Base-by-base conservation (phyloP, 176 grass and related monocot genomes). In the Chrysopogon serrulatus region DNA sequence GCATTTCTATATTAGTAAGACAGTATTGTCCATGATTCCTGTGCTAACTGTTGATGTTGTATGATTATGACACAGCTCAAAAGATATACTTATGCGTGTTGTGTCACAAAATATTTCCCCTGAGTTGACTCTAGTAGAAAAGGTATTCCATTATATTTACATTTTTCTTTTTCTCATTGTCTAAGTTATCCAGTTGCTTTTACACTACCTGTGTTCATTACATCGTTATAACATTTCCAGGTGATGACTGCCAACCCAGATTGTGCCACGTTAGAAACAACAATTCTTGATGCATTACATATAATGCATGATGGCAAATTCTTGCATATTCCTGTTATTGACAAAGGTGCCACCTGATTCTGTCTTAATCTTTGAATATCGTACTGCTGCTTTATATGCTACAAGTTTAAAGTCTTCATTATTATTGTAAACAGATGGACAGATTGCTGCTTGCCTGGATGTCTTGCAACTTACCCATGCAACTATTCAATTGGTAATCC, bases 261-360 rank as follows among this genome's bases (percentile, higher is more conserved):
- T 80, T 94, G 73, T 92, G 96, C 87, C 35, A 92, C 93, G 1
- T 79, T 94, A 45, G 93, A 96, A 27, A 96, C 91, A 26, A 90
- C 96, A 89, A 96, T 99, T 94, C 96, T 99, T 44, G 93, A 96
- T 68, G 93, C 93, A n/a, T 84, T 99, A 67, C 96, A 99, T 79
- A 92, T 94, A 80, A 90, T 99, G 96, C 96, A 96, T 36, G 91
- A 99, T 84, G 91, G 96, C 23, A 99, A 99, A 81, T 96, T 94
- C 88, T 92, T 99, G 85, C 96, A 99, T 87, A 85, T 99, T 89
- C 96, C 96, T 28, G 96, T 99, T 71, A 61, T 94, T 32, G 91
- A 89, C 75, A 82, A 81, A 96, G 96, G 96, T 99, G 86, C 30
- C 30, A 61, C 5, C 47, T 73, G 32, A 82, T 85, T 28, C 16